phyloP scores from a whole-genome alignment of 2,329 filamentous ascomycete genomes.

The Ambrosiella cleistominuta region DNA sequence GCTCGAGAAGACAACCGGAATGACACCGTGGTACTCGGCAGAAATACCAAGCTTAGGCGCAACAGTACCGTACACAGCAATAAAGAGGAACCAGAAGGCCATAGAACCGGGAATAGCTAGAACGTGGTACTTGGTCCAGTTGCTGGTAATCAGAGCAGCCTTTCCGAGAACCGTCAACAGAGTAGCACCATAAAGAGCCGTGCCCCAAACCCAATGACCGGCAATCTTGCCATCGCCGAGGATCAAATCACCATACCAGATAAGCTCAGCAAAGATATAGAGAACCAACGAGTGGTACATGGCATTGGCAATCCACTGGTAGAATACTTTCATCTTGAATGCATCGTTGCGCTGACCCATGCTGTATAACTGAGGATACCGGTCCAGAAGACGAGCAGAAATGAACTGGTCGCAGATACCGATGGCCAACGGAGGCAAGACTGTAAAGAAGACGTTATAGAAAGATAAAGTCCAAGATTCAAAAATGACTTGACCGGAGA shows the following conservation, averaged over 20 bases:
- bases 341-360: conserved; percentile 86
- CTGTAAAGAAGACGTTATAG: conserved; percentile 97
- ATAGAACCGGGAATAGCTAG: conserved; percentile 90
- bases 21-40: conserved; percentile 66
- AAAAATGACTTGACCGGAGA: conserved; percentile 94
- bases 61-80: conserved; percentile 72
- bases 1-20: conserved; percentile 62
- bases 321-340: conserved; percentile 85
- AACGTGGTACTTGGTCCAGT: conserved; percentile 97
- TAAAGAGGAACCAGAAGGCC: conserved; percentile 76
- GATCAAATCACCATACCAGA: conserved; percentile 68
- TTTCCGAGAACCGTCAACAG: conserved; percentile 87
- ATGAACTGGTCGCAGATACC: conserved; percentile 97
- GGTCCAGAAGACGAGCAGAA: conserved; percentile 77
- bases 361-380: conserved; percentile 89
- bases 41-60: conserved; percentile 71
- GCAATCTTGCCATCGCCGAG: conserved; percentile 63
- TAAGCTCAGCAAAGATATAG: conserved; percentile 68
- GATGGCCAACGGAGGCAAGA: conserved; percentile 79
- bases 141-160: conserved; percentile 83
- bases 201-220: conserved; percentile 97
- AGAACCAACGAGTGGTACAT: conserved; percentile 89
- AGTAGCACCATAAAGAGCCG: conserved; percentile 84
- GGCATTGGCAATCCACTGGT: conserved; percentile 81
- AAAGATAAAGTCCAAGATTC: conserved; percentile 99